A percentile compares a stretch with the other conserved stretches of the same genome.
These are phyloP conservation scores for Xeromyces bisporus DNA, from an alignment of 495 filamentous ascomycete species.

Conservation along the genomic window DNA sequence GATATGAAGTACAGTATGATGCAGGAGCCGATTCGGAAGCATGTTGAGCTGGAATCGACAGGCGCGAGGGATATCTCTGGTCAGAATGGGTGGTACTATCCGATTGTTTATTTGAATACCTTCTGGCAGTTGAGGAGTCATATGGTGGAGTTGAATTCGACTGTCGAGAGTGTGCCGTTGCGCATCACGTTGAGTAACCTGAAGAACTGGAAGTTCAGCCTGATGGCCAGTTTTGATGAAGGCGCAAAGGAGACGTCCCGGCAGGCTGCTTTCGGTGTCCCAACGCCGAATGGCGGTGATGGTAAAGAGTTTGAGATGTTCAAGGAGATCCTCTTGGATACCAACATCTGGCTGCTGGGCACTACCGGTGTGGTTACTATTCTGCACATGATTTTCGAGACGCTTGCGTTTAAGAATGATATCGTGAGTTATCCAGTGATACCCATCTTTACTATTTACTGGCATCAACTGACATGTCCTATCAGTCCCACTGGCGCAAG, in stretches of 20 bases:
- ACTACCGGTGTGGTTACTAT: slow-evolving; percentile 74
- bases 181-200: slow-evolving; percentile 72
- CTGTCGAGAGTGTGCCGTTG: slow-evolving; percentile 65
- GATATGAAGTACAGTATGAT: slow-evolving; percentile 44
- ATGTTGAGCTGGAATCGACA: slow-evolving; percentile 56
- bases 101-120: slow-evolving; percentile 78
- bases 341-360: slow-evolving; percentile 76
- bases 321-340: slow-evolving; percentile 86
- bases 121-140: slow-evolving; percentile 92
- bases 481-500: slow-evolving; percentile 76
- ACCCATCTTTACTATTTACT: neutral
- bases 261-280: slow-evolving; percentile 47
- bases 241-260: slow-evolving; percentile 65
- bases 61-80: slow-evolving; percentile 63
- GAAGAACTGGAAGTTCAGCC: slow-evolving; percentile 78
- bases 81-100: slow-evolving; percentile 93
- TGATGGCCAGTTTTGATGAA: slow-evolving; percentile 70
- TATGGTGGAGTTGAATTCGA: slow-evolving; percentile 87
- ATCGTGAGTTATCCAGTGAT: slow-evolving; percentile 44
- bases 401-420: slow-evolving; percentile 91
- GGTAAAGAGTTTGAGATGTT: slow-evolving; percentile 85
- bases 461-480: slow-evolving; percentile 6
- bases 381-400: slow-evolving; percentile 89
- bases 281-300: slow-evolving; percentile 50
- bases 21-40: slow-evolving; percentile 59